Conservation (phyloP, 108 stramenopile species). For the Nannochloropsis oceanica region DNA sequence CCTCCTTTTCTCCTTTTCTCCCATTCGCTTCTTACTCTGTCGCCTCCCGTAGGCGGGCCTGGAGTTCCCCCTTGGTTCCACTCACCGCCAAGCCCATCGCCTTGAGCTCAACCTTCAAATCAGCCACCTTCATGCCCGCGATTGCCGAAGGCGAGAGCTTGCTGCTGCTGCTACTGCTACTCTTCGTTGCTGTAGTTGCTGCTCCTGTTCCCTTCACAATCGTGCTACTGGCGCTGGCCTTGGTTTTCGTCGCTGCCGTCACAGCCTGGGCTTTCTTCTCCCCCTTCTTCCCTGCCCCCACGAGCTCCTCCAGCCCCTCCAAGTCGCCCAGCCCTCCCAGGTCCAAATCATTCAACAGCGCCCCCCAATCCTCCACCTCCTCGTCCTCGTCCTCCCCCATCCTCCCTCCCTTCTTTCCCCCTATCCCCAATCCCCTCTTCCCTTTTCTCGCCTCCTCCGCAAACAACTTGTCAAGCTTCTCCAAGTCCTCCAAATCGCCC, state of each 20-base stretch:
- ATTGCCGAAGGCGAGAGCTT: neutral
- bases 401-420: neutral
- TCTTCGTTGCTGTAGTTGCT: neutral
- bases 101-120: slow-evolving; percentile 24
- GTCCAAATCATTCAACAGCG: neutral
- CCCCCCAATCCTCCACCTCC: neutral
- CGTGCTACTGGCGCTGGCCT: neutral
- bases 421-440: neutral
- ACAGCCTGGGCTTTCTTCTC: neutral
- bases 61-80: slow-evolving; percentile 27
- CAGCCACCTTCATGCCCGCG: slow-evolving; percentile 3
- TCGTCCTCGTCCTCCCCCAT: neutral
- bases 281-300: neutral
- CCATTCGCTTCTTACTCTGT: neutral
- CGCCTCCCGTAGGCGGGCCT: slow-evolving; percentile 10
- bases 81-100: slow-evolving; percentile 18
- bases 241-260: neutral
- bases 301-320: neutral
- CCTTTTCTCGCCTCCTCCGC: neutral
- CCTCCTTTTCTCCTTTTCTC: neutral
- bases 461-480: neutral
- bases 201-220: neutral
- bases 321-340: neutral
- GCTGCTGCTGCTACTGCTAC: neutral
- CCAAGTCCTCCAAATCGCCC: neutral